phyloP scores from a whole-genome alignment of 805 yeast genomes.

The Starmerella geochares region DNA sequence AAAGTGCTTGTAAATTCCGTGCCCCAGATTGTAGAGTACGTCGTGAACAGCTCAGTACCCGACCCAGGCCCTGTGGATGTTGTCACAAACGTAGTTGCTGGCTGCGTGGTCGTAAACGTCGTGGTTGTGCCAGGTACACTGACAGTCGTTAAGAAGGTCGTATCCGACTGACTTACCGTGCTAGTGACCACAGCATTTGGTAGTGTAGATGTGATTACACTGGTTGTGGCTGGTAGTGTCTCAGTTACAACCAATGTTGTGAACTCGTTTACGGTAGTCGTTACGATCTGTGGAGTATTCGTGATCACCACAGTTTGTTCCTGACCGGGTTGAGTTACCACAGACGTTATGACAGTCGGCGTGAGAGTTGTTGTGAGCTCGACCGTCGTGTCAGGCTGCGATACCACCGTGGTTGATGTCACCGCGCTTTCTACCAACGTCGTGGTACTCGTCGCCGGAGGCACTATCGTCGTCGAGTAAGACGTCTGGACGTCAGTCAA shows the following conservation, averaged over 20 bases:
- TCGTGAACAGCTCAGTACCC: conserved; percentile 10
- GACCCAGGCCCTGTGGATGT: conserved; percentile 1
- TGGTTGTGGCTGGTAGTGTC: conserved; percentile 13
- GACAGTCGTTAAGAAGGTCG: conserved; percentile 6
- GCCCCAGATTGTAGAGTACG: conserved; percentile 3
- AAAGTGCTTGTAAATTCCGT: conserved; percentile 13
- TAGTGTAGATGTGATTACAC: conserved; percentile 5
- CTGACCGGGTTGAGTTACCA: conserved; percentile 9
- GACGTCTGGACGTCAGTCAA: conserved; percentile 9
- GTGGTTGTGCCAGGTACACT: conserved; percentile 5
- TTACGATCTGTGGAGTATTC: conserved; percentile 15
- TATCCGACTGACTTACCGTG: not conserved
- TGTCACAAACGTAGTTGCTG: conserved; percentile 1
- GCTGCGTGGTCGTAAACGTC: conserved; percentile 6
- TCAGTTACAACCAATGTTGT: not conserved
- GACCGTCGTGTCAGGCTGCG: conserved; percentile 9
- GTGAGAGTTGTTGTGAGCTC: conserved; percentile 6
- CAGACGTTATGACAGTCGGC: conserved; percentile 1
- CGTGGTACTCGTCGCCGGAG: conserved; percentile 2
- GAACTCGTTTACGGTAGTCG: conserved; percentile 5
- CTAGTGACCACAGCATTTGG: conserved; percentile 5
- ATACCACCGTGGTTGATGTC: conserved; percentile 8
- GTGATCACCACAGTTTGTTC: conserved; percentile 15
- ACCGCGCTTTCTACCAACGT: conserved; percentile 6
- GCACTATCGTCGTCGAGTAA: not conserved